Base-by-base conservation (phyloP, 352 stramenopile genomes). In the Pythium apleroticum region DNA sequence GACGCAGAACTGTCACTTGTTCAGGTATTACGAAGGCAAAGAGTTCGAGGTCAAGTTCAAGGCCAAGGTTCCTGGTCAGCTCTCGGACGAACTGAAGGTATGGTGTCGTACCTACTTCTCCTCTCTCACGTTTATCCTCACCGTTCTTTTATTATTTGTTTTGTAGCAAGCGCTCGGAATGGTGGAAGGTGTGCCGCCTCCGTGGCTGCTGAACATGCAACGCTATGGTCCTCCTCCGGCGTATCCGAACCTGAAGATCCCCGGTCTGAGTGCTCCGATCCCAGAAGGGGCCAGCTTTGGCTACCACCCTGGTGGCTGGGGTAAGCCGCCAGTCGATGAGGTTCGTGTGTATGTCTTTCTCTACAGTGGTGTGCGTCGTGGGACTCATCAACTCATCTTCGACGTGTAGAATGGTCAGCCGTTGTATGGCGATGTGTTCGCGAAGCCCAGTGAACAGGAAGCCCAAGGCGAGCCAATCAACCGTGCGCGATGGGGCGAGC, bases 121-220 rank as follows among this genome's bases (percentile, higher is more conserved):
- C 22, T 68, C 19, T 25, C 24, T 58, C 19, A 63, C 24, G 3
- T 6, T 33, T 7, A 8, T 67, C 20, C 24, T 58, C 19, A 63
- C 24, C 8, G 33, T 33, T 7, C 10, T 67, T 33, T 0, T 77
- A 50, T 9, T n/a, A 52, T 14, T 25, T 11, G 52, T 17, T 48
- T 31, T 54, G 52, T 37, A 80, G 61, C 85, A 92, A 71, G 97
- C 97, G 17, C 85, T 99, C 3, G 97, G 95, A 30, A 99, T 99
- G 95, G 74, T 87, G 25, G 87, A 96, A 58, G 86, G 80, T 6
- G 82, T 92, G 30, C 97, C 97, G 28, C 97, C 97, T 30, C 97
- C 97, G 19, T 99, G 97, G 97, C 84, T 99, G 1, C 87, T 99
- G 45, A 99, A 99, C 70, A 98, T 99, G 88, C 97, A 99, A 76